Percentiles rank a stretch among this genome's conserved stretches.
Evolutionary conservation across 2,329 filamentous ascomycete species (phyloP).

Genomic region (Magnaporthales sp.): DNA sequence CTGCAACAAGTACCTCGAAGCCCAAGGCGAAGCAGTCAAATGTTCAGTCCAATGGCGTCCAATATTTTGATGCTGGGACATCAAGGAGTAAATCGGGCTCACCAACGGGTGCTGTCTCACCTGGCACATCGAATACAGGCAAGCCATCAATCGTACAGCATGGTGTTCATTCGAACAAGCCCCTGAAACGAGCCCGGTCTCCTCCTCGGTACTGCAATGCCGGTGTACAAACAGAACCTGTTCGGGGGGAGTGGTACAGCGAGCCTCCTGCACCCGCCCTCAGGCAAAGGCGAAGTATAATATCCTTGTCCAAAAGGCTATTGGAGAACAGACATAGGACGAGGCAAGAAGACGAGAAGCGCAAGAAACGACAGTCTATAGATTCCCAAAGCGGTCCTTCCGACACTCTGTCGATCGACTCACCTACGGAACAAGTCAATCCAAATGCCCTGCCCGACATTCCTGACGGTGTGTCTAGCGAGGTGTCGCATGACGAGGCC

Average conservation of each 20-base stretch:
- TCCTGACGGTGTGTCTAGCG: conserved; percentile 5
- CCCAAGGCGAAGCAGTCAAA: not conserved
- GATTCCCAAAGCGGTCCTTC: conserved; percentile 21
- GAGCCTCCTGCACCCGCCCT: conserved; percentile 21
- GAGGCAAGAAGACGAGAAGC: conserved; percentile 28
- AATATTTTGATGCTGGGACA: conserved; percentile 45
- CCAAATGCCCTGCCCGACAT: conserved; percentile 6
- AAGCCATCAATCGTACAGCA: conserved; percentile 11
- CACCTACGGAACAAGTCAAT: conserved; percentile 21
- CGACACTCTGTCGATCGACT: conserved; percentile 31
- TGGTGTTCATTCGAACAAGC: conserved; percentile 20
- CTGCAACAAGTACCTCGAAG: not conserved
- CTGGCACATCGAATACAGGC: conserved; percentile 17
- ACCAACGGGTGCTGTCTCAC: conserved; percentile 33
- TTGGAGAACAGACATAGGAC: conserved; percentile 38
- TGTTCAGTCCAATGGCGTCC: conserved; percentile 17
- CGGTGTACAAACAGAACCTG: conserved; percentile 45
- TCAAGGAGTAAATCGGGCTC: conserved; percentile 46
- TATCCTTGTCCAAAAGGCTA: conserved; percentile 44
- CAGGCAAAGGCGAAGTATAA: conserved; percentile 36
- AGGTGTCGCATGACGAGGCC: not conserved
- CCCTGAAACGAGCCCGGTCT: conserved; percentile 28
- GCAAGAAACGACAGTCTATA: conserved; percentile 17
- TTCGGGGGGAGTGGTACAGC: conserved; percentile 44
- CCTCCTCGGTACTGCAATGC: conserved; percentile 40